These are phyloP conservation scores for Cladophialophora yegresii DNA, from an alignment of 2,329 filamentous ascomycete species.

Conservation along the genomic window DNA sequence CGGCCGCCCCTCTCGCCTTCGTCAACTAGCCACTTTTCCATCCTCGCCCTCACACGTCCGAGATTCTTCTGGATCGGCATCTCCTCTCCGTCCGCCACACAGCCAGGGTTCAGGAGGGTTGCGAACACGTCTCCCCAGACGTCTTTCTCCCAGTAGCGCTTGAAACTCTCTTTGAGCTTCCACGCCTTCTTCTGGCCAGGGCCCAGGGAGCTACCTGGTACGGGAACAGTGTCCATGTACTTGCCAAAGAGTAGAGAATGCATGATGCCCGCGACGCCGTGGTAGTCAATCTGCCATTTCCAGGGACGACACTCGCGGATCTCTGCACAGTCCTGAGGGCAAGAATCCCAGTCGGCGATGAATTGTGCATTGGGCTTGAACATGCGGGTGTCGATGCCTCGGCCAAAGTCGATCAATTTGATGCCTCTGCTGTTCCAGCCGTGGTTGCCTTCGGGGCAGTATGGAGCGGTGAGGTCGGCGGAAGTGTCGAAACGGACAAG, in stretches of 20 bases:
- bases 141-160: conserved; percentile 95
- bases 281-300: conserved; percentile 98
- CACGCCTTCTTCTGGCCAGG: conserved; percentile 63
- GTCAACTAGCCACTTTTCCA: conserved; percentile 35
- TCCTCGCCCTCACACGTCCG: conserved; percentile 27
- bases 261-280: conserved; percentile 83
- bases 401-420: conserved; percentile 89
- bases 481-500: conserved; percentile 68
- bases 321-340: conserved; percentile 85
- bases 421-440: conserved; percentile 83
- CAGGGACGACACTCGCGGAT: conserved; percentile 92
- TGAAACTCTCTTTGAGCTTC: conserved; percentile 76
- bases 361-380: conserved; percentile 80
- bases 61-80: conserved; percentile 65
- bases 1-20: conserved; percentile 36
- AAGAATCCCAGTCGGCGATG: conserved; percentile 92
- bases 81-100: conserved; percentile 63
- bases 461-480: conserved; percentile 59
- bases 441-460: conserved; percentile 69
- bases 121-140: conserved; percentile 85
- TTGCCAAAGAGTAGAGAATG: conserved; percentile 90
- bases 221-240: conserved; percentile 76
- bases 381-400: conserved; percentile 87
- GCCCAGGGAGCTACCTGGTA: conserved; percentile 28
- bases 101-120: conserved; percentile 74